A percentile compares a stretch with the other conserved stretches of the same genome.
These are phyloP conservation scores for Chamaecyparis obtusa DNA, from an alignment of 75 land plant species.

Conservation along the genomic window DNA sequence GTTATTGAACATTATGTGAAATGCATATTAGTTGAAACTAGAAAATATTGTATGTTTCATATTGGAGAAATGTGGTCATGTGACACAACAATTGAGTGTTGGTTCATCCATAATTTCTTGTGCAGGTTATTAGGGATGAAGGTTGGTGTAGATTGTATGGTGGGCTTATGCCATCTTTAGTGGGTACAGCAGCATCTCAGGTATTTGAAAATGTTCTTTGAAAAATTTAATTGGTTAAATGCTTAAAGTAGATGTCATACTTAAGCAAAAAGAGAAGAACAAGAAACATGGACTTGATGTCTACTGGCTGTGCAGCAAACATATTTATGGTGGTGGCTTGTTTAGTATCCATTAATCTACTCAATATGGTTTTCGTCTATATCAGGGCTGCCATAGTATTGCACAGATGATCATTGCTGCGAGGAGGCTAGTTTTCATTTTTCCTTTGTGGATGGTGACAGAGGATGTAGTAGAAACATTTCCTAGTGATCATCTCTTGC, in stretches of 20 bases:
- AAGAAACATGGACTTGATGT: not conserved
- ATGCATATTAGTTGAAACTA: not conserved
- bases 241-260: not conserved
- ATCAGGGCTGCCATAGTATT: not conserved
- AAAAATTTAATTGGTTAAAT: not conserved
- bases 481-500: not conserved
- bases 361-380: not conserved
- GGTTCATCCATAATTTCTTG: not conserved
- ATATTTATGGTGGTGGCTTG: not conserved
- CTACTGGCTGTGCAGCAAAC: not conserved
- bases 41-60: not conserved
- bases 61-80: not conserved
- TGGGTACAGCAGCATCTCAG: conserved; percentile 96
- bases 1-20: not conserved
- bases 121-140: conserved; percentile 79
- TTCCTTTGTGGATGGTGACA: not conserved
- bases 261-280: not conserved
- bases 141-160: conserved; percentile 93
- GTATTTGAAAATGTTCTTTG: conserved; percentile 24
- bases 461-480: not conserved
- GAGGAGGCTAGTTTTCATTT: not conserved
- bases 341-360: conserved; percentile 3
- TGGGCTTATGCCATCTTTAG: conserved; percentile 81
- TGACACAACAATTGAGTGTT: not conserved
- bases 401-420: not conserved